phyloP scores from a whole-genome alignment of 306 rosid genomes.

The Pterocarpus macrocarpus region DNA sequence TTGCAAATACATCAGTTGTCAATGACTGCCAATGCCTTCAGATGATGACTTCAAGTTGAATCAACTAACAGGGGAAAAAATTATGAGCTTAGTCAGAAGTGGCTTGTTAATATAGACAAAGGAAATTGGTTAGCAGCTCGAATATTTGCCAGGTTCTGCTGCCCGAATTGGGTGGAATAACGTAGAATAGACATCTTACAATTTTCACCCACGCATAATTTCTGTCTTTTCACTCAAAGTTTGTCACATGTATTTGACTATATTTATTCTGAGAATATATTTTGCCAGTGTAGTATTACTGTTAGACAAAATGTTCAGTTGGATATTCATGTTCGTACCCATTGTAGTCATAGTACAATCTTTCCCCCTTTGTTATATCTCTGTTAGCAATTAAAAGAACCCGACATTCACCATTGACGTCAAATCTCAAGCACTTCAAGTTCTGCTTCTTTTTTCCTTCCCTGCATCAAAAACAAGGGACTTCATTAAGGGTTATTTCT shows the following conservation, averaged over 20 bases:
- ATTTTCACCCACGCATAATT: too few relatives aligned
- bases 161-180: too few relatives aligned
- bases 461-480: constrained; percentile 59
- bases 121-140: too few relatives aligned
- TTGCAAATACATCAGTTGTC: not conserved
- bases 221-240: too few relatives aligned
- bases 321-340: constrained; percentile 94
- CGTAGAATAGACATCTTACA: too few relatives aligned
- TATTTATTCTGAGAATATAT: too few relatives aligned
- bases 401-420: constrained; percentile 81
- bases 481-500: constrained; percentile 21
- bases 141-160: too few relatives aligned
- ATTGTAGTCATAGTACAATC: constrained; percentile 94
- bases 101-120: too few relatives aligned
- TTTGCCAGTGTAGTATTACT: not conserved
- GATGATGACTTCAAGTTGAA: not conserved
- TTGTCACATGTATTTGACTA: too few relatives aligned
- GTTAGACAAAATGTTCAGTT: constrained; percentile 82
- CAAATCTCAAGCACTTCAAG: constrained; percentile 82
- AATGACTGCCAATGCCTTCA: not conserved
- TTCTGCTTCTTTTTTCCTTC: constrained; percentile 94
- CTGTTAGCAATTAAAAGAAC: constrained; percentile 84
- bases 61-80: not conserved
- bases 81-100: not conserved
- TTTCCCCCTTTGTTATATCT: constrained; percentile 91